Percentiles rank a stretch among this genome's conserved stretches.
phyloP scores from a whole-genome alignment of 192 early-diverging fungal species.

The Dissophora globulifera region DNA sequence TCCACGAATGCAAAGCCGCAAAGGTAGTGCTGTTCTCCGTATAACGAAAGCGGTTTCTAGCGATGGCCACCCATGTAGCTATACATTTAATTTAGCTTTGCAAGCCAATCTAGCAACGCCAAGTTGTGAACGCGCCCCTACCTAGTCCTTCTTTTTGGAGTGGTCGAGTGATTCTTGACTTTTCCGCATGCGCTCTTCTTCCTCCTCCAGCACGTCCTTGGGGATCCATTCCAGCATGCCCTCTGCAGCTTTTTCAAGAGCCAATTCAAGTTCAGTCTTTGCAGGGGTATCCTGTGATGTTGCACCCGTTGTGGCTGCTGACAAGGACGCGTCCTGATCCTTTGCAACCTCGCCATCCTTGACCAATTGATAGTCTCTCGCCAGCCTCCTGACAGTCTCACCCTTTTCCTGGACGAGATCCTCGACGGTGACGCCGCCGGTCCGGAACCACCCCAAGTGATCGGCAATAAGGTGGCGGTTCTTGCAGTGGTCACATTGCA shows the following conservation, averaged over 20 bases:
- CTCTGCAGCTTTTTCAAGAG: conserved; percentile 48
- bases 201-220: conserved; percentile 56
- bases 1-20: no score
- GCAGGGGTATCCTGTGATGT: neutral
- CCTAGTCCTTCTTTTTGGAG: conserved; percentile 14
- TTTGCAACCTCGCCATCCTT: conserved; percentile 32
- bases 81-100: no score
- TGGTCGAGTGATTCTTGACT: conserved; percentile 17
- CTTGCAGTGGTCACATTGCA: conserved; percentile 90
- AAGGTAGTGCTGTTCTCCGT: neutral
- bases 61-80: no score
- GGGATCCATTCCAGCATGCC: conserved; percentile 66
- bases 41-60: no score
- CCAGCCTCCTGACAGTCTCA: conserved; percentile 70
- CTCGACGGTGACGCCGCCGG: conserved; percentile 76
- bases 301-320: neutral
- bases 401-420: conserved; percentile 83
- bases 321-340: neutral
- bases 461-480: conserved; percentile 97
- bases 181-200: conserved; percentile 51
- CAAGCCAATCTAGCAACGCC: no score
- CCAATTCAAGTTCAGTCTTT: conserved; percentile 49
- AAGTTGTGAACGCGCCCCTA: no score
- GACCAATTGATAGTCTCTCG: conserved; percentile 29
- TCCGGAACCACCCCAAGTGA: conserved; percentile 95